Conservation (phyloP, 164 flowering plant species). For the Akebia trifoliata region DNA sequence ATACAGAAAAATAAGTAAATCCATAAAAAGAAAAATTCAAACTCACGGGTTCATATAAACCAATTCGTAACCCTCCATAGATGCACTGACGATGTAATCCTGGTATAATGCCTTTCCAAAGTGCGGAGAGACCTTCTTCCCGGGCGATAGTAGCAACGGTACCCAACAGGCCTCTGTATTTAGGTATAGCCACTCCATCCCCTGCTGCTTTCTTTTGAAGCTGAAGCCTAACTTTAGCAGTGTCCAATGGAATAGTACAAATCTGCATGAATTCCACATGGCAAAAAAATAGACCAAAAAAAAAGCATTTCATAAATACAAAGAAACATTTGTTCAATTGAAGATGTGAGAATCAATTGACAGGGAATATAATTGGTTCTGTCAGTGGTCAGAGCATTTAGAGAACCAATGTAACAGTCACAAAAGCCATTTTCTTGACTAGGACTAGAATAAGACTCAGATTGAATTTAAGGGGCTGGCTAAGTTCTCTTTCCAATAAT, state of each 20-base stretch:
- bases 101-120: constrained; percentile 89
- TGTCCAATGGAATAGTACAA: constrained; percentile 85
- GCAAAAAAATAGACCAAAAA: neutral
- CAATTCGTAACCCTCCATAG: too few species aligned
- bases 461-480: too few species aligned
- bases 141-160: constrained; percentile 72
- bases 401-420: neutral
- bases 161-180: constrained; percentile 72
- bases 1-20: too few species aligned
- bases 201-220: constrained; percentile 64
- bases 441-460: too few species aligned
- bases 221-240: constrained; percentile 92
- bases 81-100: constrained; percentile 94
- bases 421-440: too few species aligned
- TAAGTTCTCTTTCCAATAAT: too few species aligned
- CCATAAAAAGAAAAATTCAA: too few species aligned
- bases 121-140: constrained; percentile 77
- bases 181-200: constrained; percentile 45
- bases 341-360: neutral
- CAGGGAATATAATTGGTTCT: neutral
- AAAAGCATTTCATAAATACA: too few species aligned
- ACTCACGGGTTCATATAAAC: too few species aligned
- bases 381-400: neutral
- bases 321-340: too few species aligned
- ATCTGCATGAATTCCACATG: constrained; percentile 40